Conservation (phyloP, 176 grass and related monocot genomes). For the Lolium rigidum region DNA sequence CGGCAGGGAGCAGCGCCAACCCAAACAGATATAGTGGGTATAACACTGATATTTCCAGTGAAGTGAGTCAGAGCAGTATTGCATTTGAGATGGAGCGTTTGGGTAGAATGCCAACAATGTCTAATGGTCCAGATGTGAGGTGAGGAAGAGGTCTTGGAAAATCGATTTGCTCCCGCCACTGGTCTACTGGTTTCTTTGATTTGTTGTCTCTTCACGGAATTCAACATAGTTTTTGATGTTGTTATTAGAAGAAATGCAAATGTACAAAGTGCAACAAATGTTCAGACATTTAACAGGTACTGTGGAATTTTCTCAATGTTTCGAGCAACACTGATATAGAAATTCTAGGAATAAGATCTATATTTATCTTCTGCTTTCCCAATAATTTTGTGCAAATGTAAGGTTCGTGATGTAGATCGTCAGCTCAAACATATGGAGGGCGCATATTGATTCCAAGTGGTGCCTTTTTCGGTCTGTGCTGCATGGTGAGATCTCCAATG, state of each 20-base stretch:
- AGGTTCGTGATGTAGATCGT: too few species aligned
- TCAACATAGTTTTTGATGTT: background rate
- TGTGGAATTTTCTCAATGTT: too few species aligned
- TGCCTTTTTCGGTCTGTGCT: too few species aligned
- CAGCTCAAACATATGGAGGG: too few species aligned
- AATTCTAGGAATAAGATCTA: too few species aligned
- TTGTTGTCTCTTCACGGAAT: background rate
- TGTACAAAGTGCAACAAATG: too few species aligned
- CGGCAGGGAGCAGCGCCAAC: background rate
- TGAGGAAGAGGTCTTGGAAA: background rate
- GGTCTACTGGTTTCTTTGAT: background rate
- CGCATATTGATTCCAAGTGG: too few species aligned
- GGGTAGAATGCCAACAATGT: background rate
- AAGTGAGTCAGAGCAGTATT: conserved; percentile 47
- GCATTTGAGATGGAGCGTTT: conserved; percentile 17
- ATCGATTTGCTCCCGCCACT: background rate
- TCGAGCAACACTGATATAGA: too few species aligned
- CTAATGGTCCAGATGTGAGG: background rate
- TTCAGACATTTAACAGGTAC: too few species aligned
- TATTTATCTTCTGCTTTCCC: too few species aligned
- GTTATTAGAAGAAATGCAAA: background rate
- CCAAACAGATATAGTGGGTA: background rate
- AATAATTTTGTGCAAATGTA: too few species aligned
- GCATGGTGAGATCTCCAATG: too few species aligned
- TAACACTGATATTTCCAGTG: background rate